Evolutionary conservation across 164 flowering plant species (phyloP), one percentile per base, ranked within the genome.

Genomic region (Paratinospora sagittata): DNA sequence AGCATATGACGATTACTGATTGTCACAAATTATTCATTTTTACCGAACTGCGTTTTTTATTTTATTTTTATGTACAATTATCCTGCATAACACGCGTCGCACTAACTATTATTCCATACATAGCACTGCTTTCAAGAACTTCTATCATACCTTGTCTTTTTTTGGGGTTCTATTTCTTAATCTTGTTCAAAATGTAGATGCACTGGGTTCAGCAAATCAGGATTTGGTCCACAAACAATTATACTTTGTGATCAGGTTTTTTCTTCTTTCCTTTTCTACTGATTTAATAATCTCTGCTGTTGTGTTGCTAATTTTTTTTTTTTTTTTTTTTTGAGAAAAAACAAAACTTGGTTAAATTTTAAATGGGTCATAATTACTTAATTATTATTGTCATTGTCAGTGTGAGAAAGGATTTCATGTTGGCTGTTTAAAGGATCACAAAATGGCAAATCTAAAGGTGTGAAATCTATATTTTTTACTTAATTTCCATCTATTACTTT

Each of bases 351-450:
- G 60, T 52, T 52, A n/a, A n/a, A 52, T 52, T 61, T 21, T 12
- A 23, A 36, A 60, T 70, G 11, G 39, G 23, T 71, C 19, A 14
- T 64, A 21, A n/a, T 63, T 63, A 21, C 33, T 23, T 36, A 33
- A 10, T 37, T 69, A 33, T 36, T 71, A 10, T 71, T 39, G n/a
- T 68, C 60, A 52, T 67, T 52, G 58, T 37, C 82, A 96, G 99
- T 96, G 99, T 80, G 97, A 93, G 81, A 86, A 79, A 75, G 97
- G 93, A 68, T 91, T 73, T 74, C 98, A 96, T 80, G 91, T 96
- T 33, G 93, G 97, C 27, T 96, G 98, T 78, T 73, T 93, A 81
- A 86, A 72, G 83, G 90, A 89, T 27, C 85, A 86, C 58, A 74
- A 80, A 2, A 83, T 90, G 81, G 87, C 75, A n/a, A 86, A 91